Conservation (phyloP, 2,329 filamentous ascomycete species). For the Teratosphaeria epicoccoides region DNA sequence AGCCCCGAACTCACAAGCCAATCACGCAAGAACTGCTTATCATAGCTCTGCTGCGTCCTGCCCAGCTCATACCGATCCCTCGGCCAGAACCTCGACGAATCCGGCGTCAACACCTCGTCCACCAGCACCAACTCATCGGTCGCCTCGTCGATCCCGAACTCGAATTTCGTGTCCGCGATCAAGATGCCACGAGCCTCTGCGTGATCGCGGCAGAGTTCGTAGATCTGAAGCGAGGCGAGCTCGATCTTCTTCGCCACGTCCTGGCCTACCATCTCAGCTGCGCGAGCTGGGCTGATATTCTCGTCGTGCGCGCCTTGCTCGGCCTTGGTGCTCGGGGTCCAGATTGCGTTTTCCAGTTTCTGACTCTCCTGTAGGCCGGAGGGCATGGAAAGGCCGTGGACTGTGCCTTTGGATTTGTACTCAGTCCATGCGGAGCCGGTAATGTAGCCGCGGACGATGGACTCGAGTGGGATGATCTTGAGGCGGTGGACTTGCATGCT, state of each 20-base stretch:
- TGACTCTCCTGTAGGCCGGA: slow-evolving; percentile 60
- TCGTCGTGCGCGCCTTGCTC: slow-evolving; percentile 68
- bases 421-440: slow-evolving; percentile 77
- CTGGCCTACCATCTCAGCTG: slow-evolving; percentile 52
- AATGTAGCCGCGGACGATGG: slow-evolving; percentile 82
- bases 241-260: slow-evolving; percentile 56
- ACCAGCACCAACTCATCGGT: slow-evolving; percentile 61
- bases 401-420: slow-evolving; percentile 61
- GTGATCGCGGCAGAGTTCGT: slow-evolving; percentile 50
- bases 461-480: slow-evolving; percentile 67
- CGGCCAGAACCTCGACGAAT: slow-evolving; percentile 73
- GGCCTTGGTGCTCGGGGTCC: slow-evolving; percentile 79
- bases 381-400: slow-evolving; percentile 64
- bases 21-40: slow-evolving; percentile 66
- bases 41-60: slow-evolving; percentile 68
- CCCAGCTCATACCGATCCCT: slow-evolving; percentile 62
- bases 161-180: slow-evolving; percentile 68
- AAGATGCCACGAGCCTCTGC: slow-evolving; percentile 59
- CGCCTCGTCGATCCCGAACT: slow-evolving; percentile 55
- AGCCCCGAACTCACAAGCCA: slow-evolving; percentile 66
- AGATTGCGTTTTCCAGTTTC: slow-evolving; percentile 58
- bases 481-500: slow-evolving; percentile 69
- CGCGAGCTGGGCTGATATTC: slow-evolving; percentile 66
- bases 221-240: slow-evolving; percentile 53
- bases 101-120: slow-evolving; percentile 76